Conservation (phyloP, 352 stramenopile species). For the Globisporangium camurandrum region DNA sequence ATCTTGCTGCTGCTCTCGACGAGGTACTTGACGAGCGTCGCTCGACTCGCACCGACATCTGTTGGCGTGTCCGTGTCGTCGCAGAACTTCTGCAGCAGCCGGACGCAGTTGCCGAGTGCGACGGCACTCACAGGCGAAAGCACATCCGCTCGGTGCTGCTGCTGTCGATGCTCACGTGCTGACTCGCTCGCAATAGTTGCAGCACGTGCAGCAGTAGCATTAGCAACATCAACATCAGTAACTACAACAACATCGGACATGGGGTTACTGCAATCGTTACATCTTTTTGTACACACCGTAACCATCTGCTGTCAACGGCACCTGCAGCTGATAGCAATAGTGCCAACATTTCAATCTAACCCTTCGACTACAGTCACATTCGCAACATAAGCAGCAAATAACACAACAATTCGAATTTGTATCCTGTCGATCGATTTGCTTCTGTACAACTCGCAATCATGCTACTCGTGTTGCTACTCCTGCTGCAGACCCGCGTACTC, state of each 20-base stretch:
- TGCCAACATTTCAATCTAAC: no score
- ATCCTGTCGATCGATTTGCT: background rate
- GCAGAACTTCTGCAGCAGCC: constrained; percentile 36
- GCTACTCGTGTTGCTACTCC: background rate
- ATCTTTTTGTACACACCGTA: no score
- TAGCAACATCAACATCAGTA: no score
- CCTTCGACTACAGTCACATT: no score
- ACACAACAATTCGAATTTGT: background rate
- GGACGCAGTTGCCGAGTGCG: constrained; percentile 35
- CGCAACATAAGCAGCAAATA: no score
- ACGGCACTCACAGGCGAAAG: constrained; percentile 20
- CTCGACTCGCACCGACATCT: constrained; percentile 5
- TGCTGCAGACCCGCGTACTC: constrained; percentile 70
- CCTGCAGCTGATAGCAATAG: no score
- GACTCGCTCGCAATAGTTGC: no score
- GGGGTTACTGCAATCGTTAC: no score
- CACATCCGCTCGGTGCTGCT: constrained; percentile 3
- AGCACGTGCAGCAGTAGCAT: constrained; percentile 3
- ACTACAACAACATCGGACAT: no score
- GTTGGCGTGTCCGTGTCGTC: constrained; percentile 17
- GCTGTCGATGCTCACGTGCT: background rate
- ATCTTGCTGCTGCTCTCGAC: constrained; percentile 43
- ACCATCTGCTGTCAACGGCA: no score
- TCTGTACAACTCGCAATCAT: background rate
- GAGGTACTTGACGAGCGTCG: constrained; percentile 19